These are phyloP conservation scores for Krasilnikovozyma curviuscula DNA, from an alignment of 768 basidiomycete species.

Conservation along the genomic window DNA sequence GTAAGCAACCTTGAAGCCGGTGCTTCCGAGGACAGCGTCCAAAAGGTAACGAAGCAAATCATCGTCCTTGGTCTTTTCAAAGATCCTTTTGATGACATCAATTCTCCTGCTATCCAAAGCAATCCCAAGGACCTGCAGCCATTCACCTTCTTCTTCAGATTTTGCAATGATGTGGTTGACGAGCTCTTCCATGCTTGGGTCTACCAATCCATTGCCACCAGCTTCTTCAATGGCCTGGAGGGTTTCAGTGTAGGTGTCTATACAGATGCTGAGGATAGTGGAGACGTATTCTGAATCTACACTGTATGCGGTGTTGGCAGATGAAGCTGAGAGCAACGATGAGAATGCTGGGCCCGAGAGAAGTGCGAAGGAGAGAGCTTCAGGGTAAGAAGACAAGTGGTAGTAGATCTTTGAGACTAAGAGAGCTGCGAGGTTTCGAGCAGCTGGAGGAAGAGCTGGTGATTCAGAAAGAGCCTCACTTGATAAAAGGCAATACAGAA, in stretches of 20 bases:
- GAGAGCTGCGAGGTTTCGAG: conserved; percentile 66
- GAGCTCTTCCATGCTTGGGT: conserved; percentile 56
- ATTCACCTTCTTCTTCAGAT: not conserved
- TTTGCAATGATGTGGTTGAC: conserved; percentile 66
- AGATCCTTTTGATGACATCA: conserved; percentile 65
- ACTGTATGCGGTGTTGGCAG: not conserved
- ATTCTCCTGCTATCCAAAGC: conserved; percentile 78
- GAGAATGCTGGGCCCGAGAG: not conserved
- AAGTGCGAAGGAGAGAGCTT: conserved; percentile 85
- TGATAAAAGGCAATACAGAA: conserved; percentile 1
- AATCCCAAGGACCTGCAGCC: conserved; percentile 69
- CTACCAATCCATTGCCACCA: too few relatives aligned
- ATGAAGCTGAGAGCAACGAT: not conserved
- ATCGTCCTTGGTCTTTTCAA: conserved; percentile 51
- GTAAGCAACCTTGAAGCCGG: conserved; percentile 31
- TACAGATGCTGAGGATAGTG: conserved; percentile 55
- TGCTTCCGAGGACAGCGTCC: conserved; percentile 75
- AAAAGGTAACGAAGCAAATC: conserved; percentile 73
- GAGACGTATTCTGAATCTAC: not conserved
- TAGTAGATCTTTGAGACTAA: conserved; percentile 97
- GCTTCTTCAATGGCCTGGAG: not conserved
- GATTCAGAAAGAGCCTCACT: conserved; percentile 85
- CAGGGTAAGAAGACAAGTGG: conserved; percentile 85
- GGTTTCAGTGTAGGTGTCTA: conserved; percentile 55
- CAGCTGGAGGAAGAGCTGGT: conserved; percentile 48